These are phyloP conservation scores for Alternaria alternata DNA, from an alignment of 2,329 filamentous ascomycete species.

Conservation along the genomic window DNA sequence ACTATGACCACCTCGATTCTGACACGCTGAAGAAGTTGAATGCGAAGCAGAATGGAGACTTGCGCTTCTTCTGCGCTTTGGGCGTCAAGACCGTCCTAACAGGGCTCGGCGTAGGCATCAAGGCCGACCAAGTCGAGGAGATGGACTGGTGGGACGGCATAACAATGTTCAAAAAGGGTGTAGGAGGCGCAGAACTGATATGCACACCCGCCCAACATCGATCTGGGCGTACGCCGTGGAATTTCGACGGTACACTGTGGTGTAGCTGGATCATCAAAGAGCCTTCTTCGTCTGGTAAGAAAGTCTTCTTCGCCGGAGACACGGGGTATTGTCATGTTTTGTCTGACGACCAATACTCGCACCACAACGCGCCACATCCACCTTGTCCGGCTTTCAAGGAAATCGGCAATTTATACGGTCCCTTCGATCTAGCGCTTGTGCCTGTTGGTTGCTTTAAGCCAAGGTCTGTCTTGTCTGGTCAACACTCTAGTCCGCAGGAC, in stretches of 20 bases:
- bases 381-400: conserved; percentile 59
- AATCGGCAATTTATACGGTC: conserved; percentile 57
- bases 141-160: conserved; percentile 62
- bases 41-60: conserved; percentile 43
- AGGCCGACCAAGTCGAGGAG: conserved; percentile 53
- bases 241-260: conserved; percentile 56
- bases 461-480: conserved; percentile 53
- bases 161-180: conserved; percentile 40
- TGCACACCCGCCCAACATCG: conserved; percentile 60
- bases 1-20: conserved; percentile 64
- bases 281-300: conserved; percentile 34
- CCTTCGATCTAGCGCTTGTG: conserved; percentile 59
- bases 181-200: conserved; percentile 53
- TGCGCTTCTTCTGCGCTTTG: conserved; percentile 56
- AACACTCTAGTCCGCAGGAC: conserved; percentile 60
- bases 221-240: conserved; percentile 54
- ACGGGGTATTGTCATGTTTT: conserved; percentile 57
- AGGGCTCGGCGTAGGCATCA: conserved; percentile 50
- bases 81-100: conserved; percentile 51
- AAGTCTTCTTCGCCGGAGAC: conserved; percentile 59
- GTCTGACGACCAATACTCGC: conserved; percentile 39
- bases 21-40: conserved; percentile 56
- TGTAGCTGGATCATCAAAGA: conserved; percentile 57
- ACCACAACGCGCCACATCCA: conserved; percentile 47
- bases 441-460: conserved; percentile 61